Evolutionary conservation across 371 early-diverging fungal species (phyloP).

Genomic region (Conidiobolus incongruus): DNA sequence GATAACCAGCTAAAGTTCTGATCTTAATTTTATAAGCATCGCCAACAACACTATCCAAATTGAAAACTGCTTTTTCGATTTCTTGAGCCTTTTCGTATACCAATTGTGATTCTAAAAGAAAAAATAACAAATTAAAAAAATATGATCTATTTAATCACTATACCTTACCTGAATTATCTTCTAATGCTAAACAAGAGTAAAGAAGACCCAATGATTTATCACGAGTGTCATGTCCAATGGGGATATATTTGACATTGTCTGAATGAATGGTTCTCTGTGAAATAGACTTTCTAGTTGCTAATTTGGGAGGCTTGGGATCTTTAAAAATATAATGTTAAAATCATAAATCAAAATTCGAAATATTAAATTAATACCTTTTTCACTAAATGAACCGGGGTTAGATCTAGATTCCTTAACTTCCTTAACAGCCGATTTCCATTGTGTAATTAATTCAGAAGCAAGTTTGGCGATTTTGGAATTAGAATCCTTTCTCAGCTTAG

Average conservation of each 20-base stretch:
- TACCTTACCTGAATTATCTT: conserved; percentile 33
- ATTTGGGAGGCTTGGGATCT: too few species aligned
- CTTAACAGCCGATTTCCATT: too few species aligned
- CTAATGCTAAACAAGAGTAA: conserved; percentile 53
- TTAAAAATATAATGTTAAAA: too few species aligned
- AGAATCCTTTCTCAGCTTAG: too few species aligned
- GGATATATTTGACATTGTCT: conserved; percentile 15
- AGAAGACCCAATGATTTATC: conserved; percentile 69
- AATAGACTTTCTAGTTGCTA: too few species aligned
- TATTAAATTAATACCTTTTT: too few species aligned
- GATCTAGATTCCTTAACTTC: too few species aligned
- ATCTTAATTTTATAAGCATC: conserved; percentile 50
- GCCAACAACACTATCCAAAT: conserved; percentile 18
- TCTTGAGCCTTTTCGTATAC: conserved; percentile 28
- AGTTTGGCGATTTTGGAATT: too few species aligned
- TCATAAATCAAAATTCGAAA: too few species aligned
- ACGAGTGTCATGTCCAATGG: conserved; percentile 44
- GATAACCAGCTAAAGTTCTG: conserved; percentile 57
- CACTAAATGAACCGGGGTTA: too few species aligned
- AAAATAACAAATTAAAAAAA: not conserved
- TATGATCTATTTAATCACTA: not conserved
- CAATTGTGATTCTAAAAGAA: conserved; percentile 24
- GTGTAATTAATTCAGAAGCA: too few species aligned
- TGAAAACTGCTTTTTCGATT: conserved; percentile 43
- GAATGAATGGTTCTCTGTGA: too few species aligned